Base-by-base conservation (phyloP, 768 basidiomycete genomes). In the Tricholoma sp. region DNA sequence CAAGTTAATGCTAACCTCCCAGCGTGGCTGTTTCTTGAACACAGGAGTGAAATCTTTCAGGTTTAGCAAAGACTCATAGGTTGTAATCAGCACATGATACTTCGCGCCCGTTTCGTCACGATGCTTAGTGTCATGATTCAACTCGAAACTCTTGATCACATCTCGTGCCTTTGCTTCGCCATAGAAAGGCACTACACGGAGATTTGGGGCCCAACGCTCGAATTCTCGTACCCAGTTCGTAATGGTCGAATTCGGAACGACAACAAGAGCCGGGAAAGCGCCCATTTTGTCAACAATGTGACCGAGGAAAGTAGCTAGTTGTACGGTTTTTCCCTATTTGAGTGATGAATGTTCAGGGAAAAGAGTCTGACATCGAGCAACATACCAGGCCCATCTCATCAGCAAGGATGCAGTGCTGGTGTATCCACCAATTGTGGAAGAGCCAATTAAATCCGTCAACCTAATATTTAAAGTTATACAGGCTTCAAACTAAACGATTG, bases 141-240 rank as follows among this genome's bases (percentile, higher is more conserved):
- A 74, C 67, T 98, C 96, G 62, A 85, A 95, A 50, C 81, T 72
- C 67, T 85, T 85, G 69, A 98, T 83, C 47, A 98, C 76, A 27
- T 90, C 88, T 16, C 92, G 84, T 35, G 91, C 79, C 63, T 84
- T 85, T 34, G 82, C 80, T 64, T 89, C 90, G n/a, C 91, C 90
- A 62, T 86, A 85, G 70, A 86, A 96, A 0, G 93, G 90, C 21
- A 94, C 91, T 45, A 91, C 93, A n/a, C 80, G 67, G 7, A 86
- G 76, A 39, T 74, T 70, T 0, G 91, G 91, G 0, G 89, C 88
- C 83, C 91, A 93, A 58, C 87, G 83, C 64, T 91, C 87, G 61
- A 98, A 93, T 68, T 99, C 97, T 32, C 97, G 80, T 12, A 96
- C 83, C 96, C 95, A 97, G 63, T 93, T 97, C 5, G 88, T 88